Evolutionary conservation across 371 early-diverging fungal species (phyloP), one percentile per base, ranked within the genome.

Genomic region (Mucor velutinosus): DNA sequence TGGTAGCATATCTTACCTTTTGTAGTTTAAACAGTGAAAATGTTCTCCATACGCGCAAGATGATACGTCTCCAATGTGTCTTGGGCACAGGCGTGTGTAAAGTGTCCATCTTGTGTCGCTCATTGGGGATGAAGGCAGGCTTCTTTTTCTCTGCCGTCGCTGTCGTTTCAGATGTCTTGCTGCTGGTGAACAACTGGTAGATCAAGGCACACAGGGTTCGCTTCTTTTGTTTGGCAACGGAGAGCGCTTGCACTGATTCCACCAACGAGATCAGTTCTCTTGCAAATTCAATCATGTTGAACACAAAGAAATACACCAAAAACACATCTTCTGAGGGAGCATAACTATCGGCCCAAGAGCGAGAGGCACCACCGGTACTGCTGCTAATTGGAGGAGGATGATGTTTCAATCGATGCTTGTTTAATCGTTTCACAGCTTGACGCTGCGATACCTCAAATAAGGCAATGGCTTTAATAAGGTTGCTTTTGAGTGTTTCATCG

Each of bases 281-380:
- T 17, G 87, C 89, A 60, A 92, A 91, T 72, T 92, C 92, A 73
- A 86, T 88, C 74, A 92, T 79, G 39, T 90, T 86, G 64, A 92
- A 92, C 10, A 91, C 90, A 69, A 92, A 93, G 60, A 91, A 92
- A 67, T 91, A 90, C 7, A 91, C 90, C 64, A 89, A 62, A 47
- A 91, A 91, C 10, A 91, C 85, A 62, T 89, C 90, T 70, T 93
- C 92, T 10, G 83, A 82, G 55, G 71, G 79, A 58, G 59, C 58
- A 49, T 58, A 65, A 30, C 25, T 45, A 29, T 59, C 60, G 0
- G 88, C 14, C 87, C 87, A 53, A 25, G 45, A 45, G 37, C 7
- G 35, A 15, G 49, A 23, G 10, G 49, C 7, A 7, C 49, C 49
- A 47, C 23, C 10, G 6, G 10, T 51, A 7, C 33, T 8, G 8